Base-by-base conservation (phyloP, 257 asterid species). In the Lithospermum erythrorhizon region DNA sequence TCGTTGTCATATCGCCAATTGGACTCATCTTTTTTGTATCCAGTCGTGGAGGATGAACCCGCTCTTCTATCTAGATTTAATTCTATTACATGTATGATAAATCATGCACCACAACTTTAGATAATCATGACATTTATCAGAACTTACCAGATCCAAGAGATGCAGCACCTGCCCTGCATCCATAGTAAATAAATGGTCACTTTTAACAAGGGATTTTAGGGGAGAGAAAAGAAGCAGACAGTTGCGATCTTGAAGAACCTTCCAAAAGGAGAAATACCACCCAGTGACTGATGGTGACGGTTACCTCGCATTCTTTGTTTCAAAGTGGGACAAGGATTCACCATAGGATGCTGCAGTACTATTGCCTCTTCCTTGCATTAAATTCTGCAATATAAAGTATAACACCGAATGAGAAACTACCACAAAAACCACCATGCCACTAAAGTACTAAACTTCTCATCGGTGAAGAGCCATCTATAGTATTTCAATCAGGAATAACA, bases 201-300 rank as follows among this genome's bases (percentile, higher is more conserved):
- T 60, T 54, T 24, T 30, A 25, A 7, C 58, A 48, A 6, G 53
- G 32, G 48, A 49, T 15, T 20, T 17, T 57, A 27, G 47, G 62
- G 22, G 57, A 7, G 20, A 8, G 30, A 32, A 13, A 19, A 32
- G 21, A 16, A 64, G 32, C 30, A n/a, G 22, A 30, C 59, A 58
- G 69, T 62, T 75, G 41, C 56, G 51, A 72, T 30, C 35, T 11
- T 2, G 9, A 23, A 56, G 6, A 48, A 93, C 97, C 99, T 87
- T 89, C 94, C 96, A 41, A 93, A 57, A 52, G 95, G 97, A 77
- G 99, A 96, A 72, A 93, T 67, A 63, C 97, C 97, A n/a, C 63
- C 99, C 97, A 20, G 82, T 97, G 70, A 87, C 87, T 55, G 99
- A 81, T 30, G 96, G 79, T 9, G 94, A 76, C 64, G 95, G 82